A percentile compares a stretch with the other conserved stretches of the same genome.
These are phyloP conservation scores for Herpotrichia juniperi DNA, from an alignment of 2,329 filamentous ascomycete genomes.

Conservation along the genomic window DNA sequence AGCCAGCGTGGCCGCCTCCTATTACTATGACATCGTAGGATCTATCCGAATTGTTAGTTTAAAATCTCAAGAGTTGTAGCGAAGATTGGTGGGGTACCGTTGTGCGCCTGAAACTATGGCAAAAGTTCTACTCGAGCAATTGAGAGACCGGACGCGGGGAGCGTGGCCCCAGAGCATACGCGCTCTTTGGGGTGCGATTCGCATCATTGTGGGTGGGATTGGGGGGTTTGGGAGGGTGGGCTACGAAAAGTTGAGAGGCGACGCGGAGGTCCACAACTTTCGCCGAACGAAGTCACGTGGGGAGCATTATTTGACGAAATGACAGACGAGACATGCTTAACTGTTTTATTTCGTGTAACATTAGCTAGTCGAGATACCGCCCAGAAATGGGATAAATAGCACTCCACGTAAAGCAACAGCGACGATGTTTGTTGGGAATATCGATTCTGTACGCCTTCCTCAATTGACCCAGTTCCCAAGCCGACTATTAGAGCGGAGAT, in stretches of 20 bases:
- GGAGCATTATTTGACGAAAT: not conserved
- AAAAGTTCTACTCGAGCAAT: constrained; percentile 45
- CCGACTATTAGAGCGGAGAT: constrained; percentile 35
- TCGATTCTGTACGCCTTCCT: constrained; percentile 3
- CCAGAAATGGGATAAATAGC: not conserved
- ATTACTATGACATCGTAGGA: constrained; percentile 93
- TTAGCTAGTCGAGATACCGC: not conserved
- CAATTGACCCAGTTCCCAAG: not conserved
- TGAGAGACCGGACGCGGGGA: constrained; percentile 52
- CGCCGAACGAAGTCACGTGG: constrained; percentile 31
- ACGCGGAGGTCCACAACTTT: constrained; percentile 23
- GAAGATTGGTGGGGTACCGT: constrained; percentile 26
- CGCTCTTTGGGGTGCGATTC: constrained; percentile 34
- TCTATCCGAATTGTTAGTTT: constrained; percentile 49
- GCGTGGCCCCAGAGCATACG: constrained; percentile 56
- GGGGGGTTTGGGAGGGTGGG: not conserved
- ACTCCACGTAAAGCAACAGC: not conserved
- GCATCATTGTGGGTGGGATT: constrained; percentile 27
- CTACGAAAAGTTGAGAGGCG: constrained; percentile 20
- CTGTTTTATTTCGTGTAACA: not conserved
- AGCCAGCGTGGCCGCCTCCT: constrained; percentile 92
- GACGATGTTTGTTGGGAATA: not conserved
- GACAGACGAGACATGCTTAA: not conserved
- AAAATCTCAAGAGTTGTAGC: not conserved
- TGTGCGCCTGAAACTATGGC: constrained; percentile 52